Conservation (phyloP, 2,329 filamentous ascomycete species). For the Fusarium sp. region DNA sequence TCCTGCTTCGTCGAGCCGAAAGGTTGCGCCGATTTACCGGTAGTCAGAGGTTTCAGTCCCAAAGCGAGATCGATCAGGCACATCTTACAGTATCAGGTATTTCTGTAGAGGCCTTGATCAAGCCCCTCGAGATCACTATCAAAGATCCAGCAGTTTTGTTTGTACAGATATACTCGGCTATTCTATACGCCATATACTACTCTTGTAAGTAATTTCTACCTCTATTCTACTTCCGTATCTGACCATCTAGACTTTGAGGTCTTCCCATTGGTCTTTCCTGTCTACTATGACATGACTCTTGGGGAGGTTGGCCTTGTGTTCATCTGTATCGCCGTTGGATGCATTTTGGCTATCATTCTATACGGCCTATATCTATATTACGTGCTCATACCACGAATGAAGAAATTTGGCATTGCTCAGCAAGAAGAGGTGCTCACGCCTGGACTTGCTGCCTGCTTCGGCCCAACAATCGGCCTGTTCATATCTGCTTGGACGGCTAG, state of each 20-base stretch:
- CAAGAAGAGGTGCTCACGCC: conserved; percentile 63
- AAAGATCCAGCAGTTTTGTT: conserved; percentile 71
- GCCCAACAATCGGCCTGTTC: conserved; percentile 66
- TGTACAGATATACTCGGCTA: conserved; percentile 67
- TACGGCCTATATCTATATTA: conserved; percentile 57
- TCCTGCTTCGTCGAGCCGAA: conserved; percentile 67
- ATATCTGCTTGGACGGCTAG: conserved; percentile 66
- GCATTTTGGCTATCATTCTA: conserved; percentile 49
- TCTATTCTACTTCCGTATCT: not conserved
- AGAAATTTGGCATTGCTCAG: conserved; percentile 47
- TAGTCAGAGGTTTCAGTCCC: conserved; percentile 63
- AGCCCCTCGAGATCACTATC: conserved; percentile 67
- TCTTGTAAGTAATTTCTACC: conserved; percentile 49
- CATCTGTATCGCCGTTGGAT: conserved; percentile 66
- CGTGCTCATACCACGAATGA: conserved; percentile 53
- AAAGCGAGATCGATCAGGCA: conserved; percentile 70
- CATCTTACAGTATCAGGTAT: conserved; percentile 58
- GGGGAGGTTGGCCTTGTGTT: conserved; percentile 68
- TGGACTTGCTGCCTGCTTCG: conserved; percentile 61
- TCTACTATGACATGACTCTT: conserved; percentile 66
- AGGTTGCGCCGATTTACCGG: conserved; percentile 66
- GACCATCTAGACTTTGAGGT: conserved; percentile 61
- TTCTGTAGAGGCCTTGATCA: conserved; percentile 65
- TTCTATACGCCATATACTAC: conserved; percentile 70
- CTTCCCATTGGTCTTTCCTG: conserved; percentile 70